Evolutionary conservation across 2,329 filamentous ascomycete species (phyloP).

Genomic region (Fusarium coffeatum): DNA sequence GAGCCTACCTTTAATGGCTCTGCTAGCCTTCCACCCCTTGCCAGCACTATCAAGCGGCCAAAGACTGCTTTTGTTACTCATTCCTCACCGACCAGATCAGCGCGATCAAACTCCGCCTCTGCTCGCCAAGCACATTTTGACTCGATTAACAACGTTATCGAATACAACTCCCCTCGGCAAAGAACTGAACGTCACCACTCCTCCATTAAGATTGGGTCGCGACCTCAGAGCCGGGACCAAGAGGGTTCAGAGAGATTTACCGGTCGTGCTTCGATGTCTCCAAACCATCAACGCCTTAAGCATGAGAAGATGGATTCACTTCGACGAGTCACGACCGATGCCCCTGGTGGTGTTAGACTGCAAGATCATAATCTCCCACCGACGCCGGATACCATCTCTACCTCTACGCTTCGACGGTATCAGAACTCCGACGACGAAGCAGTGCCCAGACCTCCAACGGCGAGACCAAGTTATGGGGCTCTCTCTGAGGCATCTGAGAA

Average conservation of each 20-base stretch:
- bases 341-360: slow-evolving; percentile 54
- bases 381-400: slow-evolving; percentile 70
- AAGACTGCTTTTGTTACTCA: slow-evolving; percentile 39
- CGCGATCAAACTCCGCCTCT: slow-evolving; percentile 49
- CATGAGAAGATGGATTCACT: slow-evolving; percentile 62
- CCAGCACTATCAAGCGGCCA: slow-evolving; percentile 35
- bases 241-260: slow-evolving; percentile 30
- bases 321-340: slow-evolving; percentile 62
- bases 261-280: slow-evolving; percentile 29
- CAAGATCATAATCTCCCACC: slow-evolving; percentile 63
- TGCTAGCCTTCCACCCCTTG: slow-evolving; percentile 29
- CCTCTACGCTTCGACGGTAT: slow-evolving; percentile 63
- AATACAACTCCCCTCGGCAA: slow-evolving; percentile 62
- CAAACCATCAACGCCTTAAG: slow-evolving; percentile 49
- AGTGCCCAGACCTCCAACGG: slow-evolving; percentile 50
- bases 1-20: slow-evolving; percentile 49
- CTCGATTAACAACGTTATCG: slow-evolving; percentile 60
- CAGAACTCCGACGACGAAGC: slow-evolving; percentile 64
- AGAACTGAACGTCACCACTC: slow-evolving; percentile 56
- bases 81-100: slow-evolving; percentile 16
- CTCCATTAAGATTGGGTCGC: slow-evolving; percentile 47
- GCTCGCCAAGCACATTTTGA: slow-evolving; percentile 54
- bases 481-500: slow-evolving; percentile 46
- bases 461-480: slow-evolving; percentile 48
- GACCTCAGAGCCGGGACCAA: slow-evolving; percentile 47